Evolutionary conservation across 1,284 basidiomycete genomes (phyloP).

Genomic region (Pascua guehoae): DNA sequence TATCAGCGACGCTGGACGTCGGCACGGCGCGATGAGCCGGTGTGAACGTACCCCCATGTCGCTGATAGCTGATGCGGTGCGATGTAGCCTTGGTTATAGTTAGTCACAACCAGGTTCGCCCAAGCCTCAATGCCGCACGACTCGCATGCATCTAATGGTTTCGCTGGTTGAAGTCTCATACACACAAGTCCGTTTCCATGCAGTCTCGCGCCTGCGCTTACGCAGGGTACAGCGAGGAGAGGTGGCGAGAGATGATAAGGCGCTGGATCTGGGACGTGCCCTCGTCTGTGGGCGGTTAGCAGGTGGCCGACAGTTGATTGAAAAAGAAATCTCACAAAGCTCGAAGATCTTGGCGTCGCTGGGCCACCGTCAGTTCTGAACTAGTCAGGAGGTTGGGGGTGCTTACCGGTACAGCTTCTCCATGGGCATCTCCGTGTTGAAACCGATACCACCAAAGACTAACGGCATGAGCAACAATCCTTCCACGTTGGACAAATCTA

Average conservation of each 20-base stretch:
- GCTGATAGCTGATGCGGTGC: too few relatives aligned
- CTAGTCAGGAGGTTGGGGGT: constrained; percentile 1
- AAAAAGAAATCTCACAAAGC: constrained; percentile 43
- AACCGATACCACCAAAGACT: constrained; percentile 53
- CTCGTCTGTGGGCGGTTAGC: constrained; percentile 28
- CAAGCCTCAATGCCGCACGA: too few relatives aligned
- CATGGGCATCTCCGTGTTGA: constrained; percentile 56
- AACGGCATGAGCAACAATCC: constrained; percentile 1
- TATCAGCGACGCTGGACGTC: too few relatives aligned
- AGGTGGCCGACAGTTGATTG: not conserved
- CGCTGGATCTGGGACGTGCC: constrained; percentile 51
- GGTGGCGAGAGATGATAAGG: constrained; percentile 48
- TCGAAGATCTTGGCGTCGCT: constrained; percentile 53
- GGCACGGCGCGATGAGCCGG: too few relatives aligned
- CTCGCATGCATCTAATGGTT: too few relatives aligned
- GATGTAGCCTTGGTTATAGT: too few relatives aligned
- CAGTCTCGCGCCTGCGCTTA: constrained; percentile 10
- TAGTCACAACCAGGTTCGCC: too few relatives aligned
- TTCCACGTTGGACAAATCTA: not conserved
- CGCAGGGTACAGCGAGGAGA: constrained; percentile 44
- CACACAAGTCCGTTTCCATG: too few relatives aligned
- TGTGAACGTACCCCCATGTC: too few relatives aligned
- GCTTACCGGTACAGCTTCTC: constrained; percentile 55
- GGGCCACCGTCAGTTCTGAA: not conserved
- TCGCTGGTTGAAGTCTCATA: too few relatives aligned